Base-by-base conservation (phyloP, 495 filamentous ascomycete species). In the Xylaria curta region DNA sequence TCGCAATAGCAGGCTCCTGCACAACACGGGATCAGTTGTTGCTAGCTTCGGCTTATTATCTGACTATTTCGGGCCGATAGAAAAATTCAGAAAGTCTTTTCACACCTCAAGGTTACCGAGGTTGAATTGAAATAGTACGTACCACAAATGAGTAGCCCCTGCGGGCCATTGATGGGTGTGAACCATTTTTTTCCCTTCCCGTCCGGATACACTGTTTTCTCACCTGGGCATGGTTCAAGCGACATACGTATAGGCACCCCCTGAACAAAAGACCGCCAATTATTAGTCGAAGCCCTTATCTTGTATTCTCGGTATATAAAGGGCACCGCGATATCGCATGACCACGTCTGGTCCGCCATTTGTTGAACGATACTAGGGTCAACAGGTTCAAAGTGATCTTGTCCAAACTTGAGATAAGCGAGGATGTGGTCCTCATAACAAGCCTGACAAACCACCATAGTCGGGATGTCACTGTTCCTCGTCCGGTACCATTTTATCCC, bases 401-500 rank as follows among this genome's bases (percentile, higher is more conserved):
- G 38, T 0, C 51, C 54, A 36, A 68, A 60, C 40, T 44, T 38
- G 36, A 42, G 42, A 36, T 59, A 47, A 3, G 53, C 21, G 36
- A 68, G 66, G 51, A 68, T 47, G 3, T 56, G 12, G 24, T 68
- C 66, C 26, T 68, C 66, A 21, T 68, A 68, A 28, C 66, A 68
- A 21, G 66, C 66, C 54, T 68, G 66, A 17, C 66, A 68, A 21
- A 68, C 66, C 19, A 40, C 66, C 66, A 68, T 68, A 31, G 46
- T 47, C 7, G 64, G 64, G 17, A 66, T 66, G 64, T 53, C 64
- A 33, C 36, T 47, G 53, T 68, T 33, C 24, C 24, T 58, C 38
- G 66, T 46, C 51, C 66, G 36, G 38, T 68, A 68, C 66, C 66
- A 68, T 24, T 60, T 68, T 21, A 60, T 59, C 40, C 51, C 54